phyloP scores from a whole-genome alignment of 2,329 filamentous ascomycete species.

The Ceratocystis ficicola region DNA sequence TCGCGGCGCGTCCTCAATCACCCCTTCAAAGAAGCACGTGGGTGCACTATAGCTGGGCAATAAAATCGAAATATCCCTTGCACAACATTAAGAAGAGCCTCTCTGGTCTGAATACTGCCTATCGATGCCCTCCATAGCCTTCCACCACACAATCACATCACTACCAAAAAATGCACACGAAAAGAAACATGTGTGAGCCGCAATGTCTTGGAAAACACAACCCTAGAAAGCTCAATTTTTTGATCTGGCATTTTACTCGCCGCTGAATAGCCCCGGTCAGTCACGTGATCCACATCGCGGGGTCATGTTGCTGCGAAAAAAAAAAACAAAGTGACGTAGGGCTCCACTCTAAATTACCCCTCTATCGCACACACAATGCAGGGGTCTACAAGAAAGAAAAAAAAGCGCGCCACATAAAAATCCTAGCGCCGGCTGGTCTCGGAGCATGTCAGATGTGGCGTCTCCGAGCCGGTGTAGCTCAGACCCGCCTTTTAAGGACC shows the following conservation, averaged over 20 bases:
- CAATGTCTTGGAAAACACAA: background rate
- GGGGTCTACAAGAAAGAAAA: background rate
- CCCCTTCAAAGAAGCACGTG: too few relatives aligned
- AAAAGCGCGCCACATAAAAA: background rate
- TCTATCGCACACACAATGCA: constrained; percentile 3
- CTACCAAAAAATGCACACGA: background rate
- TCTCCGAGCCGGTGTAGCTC: background rate
- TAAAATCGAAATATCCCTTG: too few relatives aligned
- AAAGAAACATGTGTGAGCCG: background rate
- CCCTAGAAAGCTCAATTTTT: background rate
- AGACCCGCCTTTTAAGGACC: constrained; percentile 4
- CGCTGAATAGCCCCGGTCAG: background rate
- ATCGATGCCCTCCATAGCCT: too few relatives aligned
- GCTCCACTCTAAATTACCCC: constrained; percentile 7
- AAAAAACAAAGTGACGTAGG: constrained; percentile 9
- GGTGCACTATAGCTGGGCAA: too few relatives aligned
- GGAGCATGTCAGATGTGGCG: constrained; percentile 6
- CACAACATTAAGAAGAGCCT: too few relatives aligned
- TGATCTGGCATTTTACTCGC: background rate
- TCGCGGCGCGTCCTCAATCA: too few relatives aligned
- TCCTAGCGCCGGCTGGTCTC: background rate
- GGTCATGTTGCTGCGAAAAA: background rate
- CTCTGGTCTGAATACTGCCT: too few relatives aligned
- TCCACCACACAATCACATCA: too few relatives aligned
- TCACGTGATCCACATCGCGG: background rate